These are phyloP conservation scores for Mycena kentingensis DNA, from an alignment of 768 basidiomycete species.

Conservation along the genomic window DNA sequence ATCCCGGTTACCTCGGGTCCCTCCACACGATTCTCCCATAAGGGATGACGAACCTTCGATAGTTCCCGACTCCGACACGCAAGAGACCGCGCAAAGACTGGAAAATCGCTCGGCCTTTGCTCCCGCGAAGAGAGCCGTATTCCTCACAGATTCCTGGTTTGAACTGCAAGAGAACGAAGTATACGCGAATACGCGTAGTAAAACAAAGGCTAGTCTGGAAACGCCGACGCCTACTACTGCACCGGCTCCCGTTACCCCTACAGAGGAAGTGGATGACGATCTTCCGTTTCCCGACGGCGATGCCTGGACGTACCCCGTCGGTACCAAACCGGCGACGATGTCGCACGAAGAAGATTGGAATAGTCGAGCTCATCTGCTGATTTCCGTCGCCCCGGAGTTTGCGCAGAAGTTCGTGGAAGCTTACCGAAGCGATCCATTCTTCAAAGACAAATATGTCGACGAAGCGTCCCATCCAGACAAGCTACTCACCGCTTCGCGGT, in stretches of 20 bases:
- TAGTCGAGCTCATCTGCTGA: neutral
- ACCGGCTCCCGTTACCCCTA: neutral
- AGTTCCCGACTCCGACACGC: neutral
- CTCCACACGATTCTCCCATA: neutral
- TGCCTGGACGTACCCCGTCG: neutral
- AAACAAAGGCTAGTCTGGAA: neutral
- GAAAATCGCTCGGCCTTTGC: neutral
- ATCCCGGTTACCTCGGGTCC: neutral
- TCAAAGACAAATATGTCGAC: neutral
- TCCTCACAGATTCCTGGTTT: neutral
- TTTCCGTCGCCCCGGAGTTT: neutral
- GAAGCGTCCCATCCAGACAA: neutral
- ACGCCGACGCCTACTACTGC: neutral
- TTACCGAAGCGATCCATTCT: neutral
- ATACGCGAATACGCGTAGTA: neutral
- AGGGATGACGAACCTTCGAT: neutral
- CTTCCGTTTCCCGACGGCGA: neutral
- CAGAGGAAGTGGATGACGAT: no score
- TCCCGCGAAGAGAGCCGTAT: conserved; percentile 1
- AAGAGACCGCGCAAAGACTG: neutral
- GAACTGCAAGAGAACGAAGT: neutral
- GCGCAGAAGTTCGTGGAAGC: neutral
- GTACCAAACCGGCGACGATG: neutral
- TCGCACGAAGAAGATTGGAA: neutral
- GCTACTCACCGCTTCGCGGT: conserved; percentile 4